These are phyloP conservation scores for Trifolium pratense DNA, from an alignment of 306 rosid species.

Conservation along the genomic window DNA sequence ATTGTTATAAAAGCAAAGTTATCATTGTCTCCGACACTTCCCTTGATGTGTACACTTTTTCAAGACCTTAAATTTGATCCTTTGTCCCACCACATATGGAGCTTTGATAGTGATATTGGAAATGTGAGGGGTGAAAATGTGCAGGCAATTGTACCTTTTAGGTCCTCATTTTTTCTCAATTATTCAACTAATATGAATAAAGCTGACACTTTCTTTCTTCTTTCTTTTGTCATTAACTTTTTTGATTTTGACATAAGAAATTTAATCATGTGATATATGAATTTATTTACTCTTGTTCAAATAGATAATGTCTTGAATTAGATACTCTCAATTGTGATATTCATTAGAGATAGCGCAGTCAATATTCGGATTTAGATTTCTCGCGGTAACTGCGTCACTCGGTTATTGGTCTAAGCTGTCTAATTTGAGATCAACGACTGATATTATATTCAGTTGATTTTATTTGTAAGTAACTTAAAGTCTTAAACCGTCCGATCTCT, in stretches of 20 bases:
- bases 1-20: constrained; percentile 20
- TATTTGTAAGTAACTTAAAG: too few relatives aligned
- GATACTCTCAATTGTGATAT: too few relatives aligned
- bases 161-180: constrained; percentile 39
- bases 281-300: constrained; percentile 22
- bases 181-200: constrained; percentile 51
- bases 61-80: constrained; percentile 37
- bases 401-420: too few relatives aligned
- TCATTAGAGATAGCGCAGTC: too few relatives aligned
- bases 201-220: constrained; percentile 50
- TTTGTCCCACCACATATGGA: constrained; percentile 49
- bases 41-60: constrained; percentile 33
- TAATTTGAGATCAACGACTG: too few relatives aligned
- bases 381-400: too few relatives aligned
- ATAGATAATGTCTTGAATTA: too few relatives aligned
- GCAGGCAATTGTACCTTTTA: constrained; percentile 31
- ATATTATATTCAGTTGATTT: too few relatives aligned
- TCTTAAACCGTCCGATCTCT: too few relatives aligned
- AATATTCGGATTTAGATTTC: too few relatives aligned
- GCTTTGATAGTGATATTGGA: constrained; percentile 44
- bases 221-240: constrained; percentile 20
- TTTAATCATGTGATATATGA: constrained; percentile 21
- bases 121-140: constrained; percentile 42
- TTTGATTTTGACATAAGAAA: constrained; percentile 41
- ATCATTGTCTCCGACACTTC: constrained; percentile 40